Evolutionary conservation across 2,329 filamentous ascomycete genomes (phyloP).

Genomic region (Podosphaera leucotricha): DNA sequence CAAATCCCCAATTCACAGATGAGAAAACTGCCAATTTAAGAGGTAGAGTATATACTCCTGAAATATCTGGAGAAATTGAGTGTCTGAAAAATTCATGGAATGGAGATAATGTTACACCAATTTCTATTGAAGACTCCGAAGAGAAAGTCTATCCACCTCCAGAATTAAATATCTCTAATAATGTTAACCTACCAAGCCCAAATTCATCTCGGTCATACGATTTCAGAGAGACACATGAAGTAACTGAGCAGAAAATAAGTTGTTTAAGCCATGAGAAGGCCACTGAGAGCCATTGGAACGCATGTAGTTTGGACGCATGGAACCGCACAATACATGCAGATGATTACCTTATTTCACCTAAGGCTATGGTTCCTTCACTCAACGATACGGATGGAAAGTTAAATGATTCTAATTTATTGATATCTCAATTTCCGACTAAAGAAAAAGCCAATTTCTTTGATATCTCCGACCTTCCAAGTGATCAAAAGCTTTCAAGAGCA

Average conservation of each 20-base stretch:
- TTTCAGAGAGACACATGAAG: conserved; percentile 9
- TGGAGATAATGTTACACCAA: conserved; percentile 24
- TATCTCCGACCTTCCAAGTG: background rate
- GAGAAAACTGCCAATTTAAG: conserved; percentile 4
- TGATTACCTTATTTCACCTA: background rate
- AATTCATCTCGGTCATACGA: conserved; percentile 13
- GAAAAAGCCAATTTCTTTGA: background rate
- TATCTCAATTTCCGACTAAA: background rate
- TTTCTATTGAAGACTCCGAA: conserved; percentile 31
- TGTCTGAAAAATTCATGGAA: conserved; percentile 9
- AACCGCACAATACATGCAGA: background rate
- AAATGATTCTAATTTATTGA: background rate
- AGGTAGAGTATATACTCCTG: conserved; percentile 8
- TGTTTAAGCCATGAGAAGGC: conserved; percentile 5
- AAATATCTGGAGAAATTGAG: conserved; percentile 7
- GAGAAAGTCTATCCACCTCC: conserved; percentile 17
- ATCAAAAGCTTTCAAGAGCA: conserved; percentile 24
- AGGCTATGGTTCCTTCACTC: background rate
- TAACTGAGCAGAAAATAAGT: conserved; percentile 6
- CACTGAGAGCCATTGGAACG: conserved; percentile 6
- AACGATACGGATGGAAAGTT: background rate
- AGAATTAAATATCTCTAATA: conserved; percentile 15
- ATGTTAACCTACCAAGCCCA: conserved; percentile 14
- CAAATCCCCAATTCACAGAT: conserved; percentile 16
- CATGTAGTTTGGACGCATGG: background rate